These are phyloP conservation scores for Erigeron canadensis DNA, from an alignment of 129 eudicot genomes.

Conservation along the genomic window DNA sequence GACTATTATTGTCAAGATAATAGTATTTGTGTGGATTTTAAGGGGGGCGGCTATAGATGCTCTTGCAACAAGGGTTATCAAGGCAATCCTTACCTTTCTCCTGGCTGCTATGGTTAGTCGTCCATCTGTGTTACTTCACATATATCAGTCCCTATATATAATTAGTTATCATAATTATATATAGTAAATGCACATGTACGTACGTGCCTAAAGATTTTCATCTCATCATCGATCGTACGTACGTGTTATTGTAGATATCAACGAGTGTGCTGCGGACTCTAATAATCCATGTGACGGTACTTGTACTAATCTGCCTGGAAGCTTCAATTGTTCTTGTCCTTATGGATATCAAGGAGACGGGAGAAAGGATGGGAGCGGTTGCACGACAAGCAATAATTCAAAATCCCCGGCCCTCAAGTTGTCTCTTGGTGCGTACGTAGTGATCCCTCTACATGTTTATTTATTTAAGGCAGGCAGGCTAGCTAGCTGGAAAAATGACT, in stretches of 20 bases:
- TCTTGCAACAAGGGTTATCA: slow-evolving; percentile 30
- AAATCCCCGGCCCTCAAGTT: slow-evolving; percentile 29
- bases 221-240: no score
- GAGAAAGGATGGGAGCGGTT: slow-evolving; percentile 37
- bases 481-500: no score
- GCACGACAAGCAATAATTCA: slow-evolving; percentile 31
- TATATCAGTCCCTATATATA: no score
- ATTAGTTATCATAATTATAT: no score
- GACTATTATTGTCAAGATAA: slow-evolving; percentile 29
- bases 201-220: no score
- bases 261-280: slow-evolving; percentile 34
- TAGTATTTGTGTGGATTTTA: slow-evolving; percentile 32
- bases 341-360: slow-evolving; percentile 48
- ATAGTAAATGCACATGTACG: no score
- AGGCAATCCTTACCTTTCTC: slow-evolving; percentile 41
- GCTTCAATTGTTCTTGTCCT: slow-evolving; percentile 42
- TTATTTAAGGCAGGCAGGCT: no score
- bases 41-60: slow-evolving; percentile 35
- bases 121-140: no score
- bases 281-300: slow-evolving; percentile 24
- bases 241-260: slow-evolving; percentile 37
- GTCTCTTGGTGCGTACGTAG: slow-evolving; percentile 34
- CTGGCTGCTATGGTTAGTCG: slow-evolving; percentile 31
- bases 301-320: slow-evolving; percentile 41
- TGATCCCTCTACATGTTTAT: no score